Conservation (phyloP, 768 basidiomycete genomes). For the Xerocomus potaroensis region DNA sequence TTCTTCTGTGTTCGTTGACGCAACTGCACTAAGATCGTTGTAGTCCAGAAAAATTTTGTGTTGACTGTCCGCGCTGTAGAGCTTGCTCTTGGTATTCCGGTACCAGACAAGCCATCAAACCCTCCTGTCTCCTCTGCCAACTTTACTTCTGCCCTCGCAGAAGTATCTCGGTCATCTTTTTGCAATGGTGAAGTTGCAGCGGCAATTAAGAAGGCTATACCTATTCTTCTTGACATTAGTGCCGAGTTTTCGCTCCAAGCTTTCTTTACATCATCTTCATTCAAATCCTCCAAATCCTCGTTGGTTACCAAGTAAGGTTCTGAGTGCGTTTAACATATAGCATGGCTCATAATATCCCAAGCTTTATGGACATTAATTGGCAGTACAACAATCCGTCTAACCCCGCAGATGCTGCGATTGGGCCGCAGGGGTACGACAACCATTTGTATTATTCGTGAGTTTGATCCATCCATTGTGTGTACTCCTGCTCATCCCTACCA, state of each 20-base stretch:
- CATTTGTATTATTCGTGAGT: conserved; percentile 74
- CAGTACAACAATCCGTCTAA: conserved; percentile 67
- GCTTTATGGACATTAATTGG: conserved; percentile 83
- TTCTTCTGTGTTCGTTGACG: neutral
- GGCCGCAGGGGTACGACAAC: conserved; percentile 74
- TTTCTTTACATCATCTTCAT: conserved; percentile 22
- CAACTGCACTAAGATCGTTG: conserved; percentile 1
- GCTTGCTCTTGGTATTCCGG: conserved; percentile 50
- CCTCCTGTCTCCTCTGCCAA: conserved; percentile 27
- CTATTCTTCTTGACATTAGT: conserved; percentile 34
- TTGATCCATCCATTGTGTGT: neutral
- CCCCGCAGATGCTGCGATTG: conserved; percentile 62
- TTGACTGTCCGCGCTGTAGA: conserved; percentile 64
- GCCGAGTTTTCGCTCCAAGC: conserved; percentile 15
- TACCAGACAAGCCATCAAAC: conserved; percentile 14
- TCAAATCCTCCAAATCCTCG: conserved; percentile 17
- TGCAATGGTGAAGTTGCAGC: conserved; percentile 30
- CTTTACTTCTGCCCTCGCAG: conserved; percentile 33
- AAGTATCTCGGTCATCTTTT: conserved; percentile 9
- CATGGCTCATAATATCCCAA: conserved; percentile 25
- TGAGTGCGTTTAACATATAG: neutral
- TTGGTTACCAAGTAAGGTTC: conserved; percentile 37
- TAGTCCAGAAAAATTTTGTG: conserved; percentile 71
- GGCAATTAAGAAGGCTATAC: conserved; percentile 34
- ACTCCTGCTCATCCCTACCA: conserved; percentile 6